These are phyloP conservation scores for Boletus reticulatus DNA, from an alignment of 768 basidiomycete species.

Conservation along the genomic window DNA sequence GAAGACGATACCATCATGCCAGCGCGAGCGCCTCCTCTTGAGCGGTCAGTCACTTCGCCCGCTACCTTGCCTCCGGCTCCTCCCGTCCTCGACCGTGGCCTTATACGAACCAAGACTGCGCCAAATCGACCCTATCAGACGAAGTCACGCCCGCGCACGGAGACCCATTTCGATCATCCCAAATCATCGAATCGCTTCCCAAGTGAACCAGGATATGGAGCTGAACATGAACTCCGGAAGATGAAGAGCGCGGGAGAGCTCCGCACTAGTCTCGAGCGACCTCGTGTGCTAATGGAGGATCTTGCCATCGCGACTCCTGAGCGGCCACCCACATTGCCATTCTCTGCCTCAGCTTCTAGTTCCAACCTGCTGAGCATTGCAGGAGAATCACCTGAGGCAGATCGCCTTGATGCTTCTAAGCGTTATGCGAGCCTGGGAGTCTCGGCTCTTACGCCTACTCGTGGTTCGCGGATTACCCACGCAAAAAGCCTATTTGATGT, in stretches of 20 bases:
- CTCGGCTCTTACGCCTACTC: conserved; percentile 34
- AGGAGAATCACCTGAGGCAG: conserved; percentile 32
- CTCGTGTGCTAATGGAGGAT: conserved; percentile 22
- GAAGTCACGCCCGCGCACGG: conserved; percentile 39
- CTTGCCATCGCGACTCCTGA: conserved; percentile 34
- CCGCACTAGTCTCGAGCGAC: conserved; percentile 38
- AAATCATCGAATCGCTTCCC: conserved; percentile 17
- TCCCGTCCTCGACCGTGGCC: conserved; percentile 37
- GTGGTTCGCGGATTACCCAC: conserved; percentile 37
- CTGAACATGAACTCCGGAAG: conserved; percentile 65
- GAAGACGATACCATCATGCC: conserved; percentile 76
- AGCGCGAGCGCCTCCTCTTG: conserved; percentile 52
- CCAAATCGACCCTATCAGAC: conserved; percentile 56
- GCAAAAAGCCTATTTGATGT: conserved; percentile 51
- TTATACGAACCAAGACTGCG: conserved; percentile 71
- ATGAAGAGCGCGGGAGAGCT: conserved; percentile 90
- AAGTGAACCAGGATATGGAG: conserved; percentile 42
- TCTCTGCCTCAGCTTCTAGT: conserved; percentile 64
- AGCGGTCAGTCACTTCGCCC: conserved; percentile 52
- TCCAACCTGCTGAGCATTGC: conserved; percentile 54
- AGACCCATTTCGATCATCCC: conserved; percentile 24
- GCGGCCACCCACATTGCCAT: conserved; percentile 46
- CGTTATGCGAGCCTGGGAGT: conserved; percentile 71
- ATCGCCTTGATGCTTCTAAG: conserved; percentile 41
- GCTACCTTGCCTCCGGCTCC: conserved; percentile 28